Evolutionary conservation across 2,329 filamentous ascomycete genomes (phyloP), one percentile per base, ranked within the genome.

Genomic region (Sordariomycetes sp.): DNA sequence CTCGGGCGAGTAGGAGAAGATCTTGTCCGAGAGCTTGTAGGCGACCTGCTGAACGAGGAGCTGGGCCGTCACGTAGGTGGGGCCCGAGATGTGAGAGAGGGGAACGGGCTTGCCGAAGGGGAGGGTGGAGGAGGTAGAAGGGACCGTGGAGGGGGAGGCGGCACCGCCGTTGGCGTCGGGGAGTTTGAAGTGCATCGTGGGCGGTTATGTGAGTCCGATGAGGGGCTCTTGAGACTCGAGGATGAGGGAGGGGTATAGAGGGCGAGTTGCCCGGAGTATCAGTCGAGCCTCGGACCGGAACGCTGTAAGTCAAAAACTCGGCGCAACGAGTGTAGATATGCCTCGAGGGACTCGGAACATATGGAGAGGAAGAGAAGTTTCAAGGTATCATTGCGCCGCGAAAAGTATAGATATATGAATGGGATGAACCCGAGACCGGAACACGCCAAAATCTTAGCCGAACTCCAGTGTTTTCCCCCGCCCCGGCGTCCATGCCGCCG

Each of bases 1-100:
- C 66, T 95, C 89, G 32, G 91, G 90, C 2, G 92, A 97, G 77
- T 95, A 97, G 58, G 91, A 88, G 76, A 96, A 99, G 74, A 97
- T 85, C 78, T 95, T 96, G 77, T 97, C 91, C 58, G 92, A 97
- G 60, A 99, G 80, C 62, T 89, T 82, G 74, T 96, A 99, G 60
- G 92, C 90, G 62, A 97, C 87, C 73, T 99, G 94, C 76, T 99
- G 94, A 62, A 97, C 87, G 58, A 99, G 82, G 24, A 90, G 84
- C 74, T 99, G 94, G 34, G 90, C 89, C 48, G 92, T 97, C 60
- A 92, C 81, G 73, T 99, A 99, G 58, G 89, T 94, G 63, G 92
- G 89, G 17, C 92, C 94, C 60, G 81, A 85, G 70, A 97, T 88
- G 64, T 79, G 75, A 36, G 77, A 70, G 59, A 83, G 69, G 25